Base-by-base conservation (phyloP, 179 eudicot genomes). In the Vitellaria paradoxa region DNA sequence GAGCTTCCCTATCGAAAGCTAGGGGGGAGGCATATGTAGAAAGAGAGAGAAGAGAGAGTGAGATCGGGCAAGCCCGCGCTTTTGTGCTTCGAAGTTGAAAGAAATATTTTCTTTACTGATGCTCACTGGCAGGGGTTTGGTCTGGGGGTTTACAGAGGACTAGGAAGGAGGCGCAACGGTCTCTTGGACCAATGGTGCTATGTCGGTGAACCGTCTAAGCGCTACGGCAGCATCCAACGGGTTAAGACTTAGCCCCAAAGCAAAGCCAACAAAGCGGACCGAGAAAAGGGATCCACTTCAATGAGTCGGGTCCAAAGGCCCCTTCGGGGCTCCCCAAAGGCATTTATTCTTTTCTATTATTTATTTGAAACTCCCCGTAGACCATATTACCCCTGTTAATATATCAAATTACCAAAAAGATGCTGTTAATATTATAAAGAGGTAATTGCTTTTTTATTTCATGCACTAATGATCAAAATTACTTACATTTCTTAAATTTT, bases 61-160 rank as follows among this genome's bases (percentile, higher is more conserved):
- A 15, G 23, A 15, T 9, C 14, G 0, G 42, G 5, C 5, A 1
- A 17, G 86, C 87, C 86, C 87, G 89, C 87, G 85, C 86, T 83
- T 87, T 78, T 82, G 79, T 17, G 79, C 74, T 85, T 82, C 68
- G 80, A 81, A 69, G 64, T 26, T 0, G 66, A 24, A 65, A n/a
- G 59, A 47, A 9, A 6, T 30, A 2, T 30, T 30, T 30, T 30
- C 37, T 1, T 30, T 30, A 30, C 37, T 2, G 37, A 30, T 30
- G 37, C 37, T 30, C 37, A 30, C 37, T 30, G 37, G 37, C 37
- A 30, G 37, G 37, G 37, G 37, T 30, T 0, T 30, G 37, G 37
- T 30, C 2, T 30, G 37, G 37, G 37, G 37, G 37, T 30, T 30
- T 30, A 30, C 37, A 30, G 37, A 30, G 37, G 37, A 30, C 37